Evolutionary conservation across 129 eudicot species (phyloP), one percentile per base, ranked within the genome.

Genomic region (Silybum marianum): DNA sequence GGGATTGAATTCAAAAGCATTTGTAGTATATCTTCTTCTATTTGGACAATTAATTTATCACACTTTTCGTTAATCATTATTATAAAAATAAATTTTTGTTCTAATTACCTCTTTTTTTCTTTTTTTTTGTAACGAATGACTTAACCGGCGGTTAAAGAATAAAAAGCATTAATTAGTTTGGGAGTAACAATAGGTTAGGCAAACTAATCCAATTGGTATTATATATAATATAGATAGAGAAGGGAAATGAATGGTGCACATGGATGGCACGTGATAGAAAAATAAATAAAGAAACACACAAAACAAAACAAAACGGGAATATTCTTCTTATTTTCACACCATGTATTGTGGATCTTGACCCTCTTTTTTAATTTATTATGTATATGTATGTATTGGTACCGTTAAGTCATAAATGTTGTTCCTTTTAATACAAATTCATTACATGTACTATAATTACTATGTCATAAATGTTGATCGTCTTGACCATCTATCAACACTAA

Each of bases 281-380:
- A n/a, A 75, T 16, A 54, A 19, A 28, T 28, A 9, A 51, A 51
- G 21, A 51, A 51, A 51, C 62, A 54, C 65, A 54, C 22, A 54
- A 16, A 51, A 1, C 36, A 72, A 10, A 44, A 1, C 36, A 72
- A 10, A 44, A 19, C 63, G 62, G 78, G 82, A 77, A 71, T 83
- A 77, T 77, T 76, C 78, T 48, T 69, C 21, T 82, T 70, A 71
- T 83, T 76, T 77, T 32, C 54, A 77, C 60, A 9, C 86, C 86
- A 78, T 78, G 66, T 32, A 25, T 71, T 60, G 54, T 83, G 86
- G 86, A 83, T 83, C 86, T 83, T 71, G 86, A 83, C 82, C 40
- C 74, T 32, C 48, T 48, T 69, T 69, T 58, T 8, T 40, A 40
- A 7, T 7, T 40, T 9, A 9, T 1, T 40, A 40, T 40, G 3